Evolutionary conservation across 345 rosid species (phyloP).

Genomic region (Mercurialis annua): DNA sequence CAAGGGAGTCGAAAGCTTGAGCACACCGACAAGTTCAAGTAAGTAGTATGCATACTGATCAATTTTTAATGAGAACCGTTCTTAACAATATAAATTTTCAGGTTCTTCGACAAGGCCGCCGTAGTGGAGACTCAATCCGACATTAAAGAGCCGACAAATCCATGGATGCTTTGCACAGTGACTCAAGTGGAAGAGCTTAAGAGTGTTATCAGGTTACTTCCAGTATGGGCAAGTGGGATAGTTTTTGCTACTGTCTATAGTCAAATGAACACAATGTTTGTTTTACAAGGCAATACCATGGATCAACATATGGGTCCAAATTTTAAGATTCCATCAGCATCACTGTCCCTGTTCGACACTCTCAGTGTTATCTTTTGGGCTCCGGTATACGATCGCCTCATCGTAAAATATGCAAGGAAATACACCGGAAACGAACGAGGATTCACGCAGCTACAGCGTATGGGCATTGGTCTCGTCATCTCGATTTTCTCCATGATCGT

Average conservation of each 20-base stretch:
- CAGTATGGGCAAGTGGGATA: slow-evolving; percentile 89
- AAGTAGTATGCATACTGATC: slow-evolving; percentile 17
- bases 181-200: slow-evolving; percentile 96
- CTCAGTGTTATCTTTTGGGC: slow-evolving; percentile 89
- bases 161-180: slow-evolving; percentile 84
- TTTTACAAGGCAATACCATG: slow-evolving; percentile 87
- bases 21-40: slow-evolving; percentile 66
- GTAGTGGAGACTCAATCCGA: slow-evolving; percentile 62
- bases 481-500: slow-evolving; percentile 68
- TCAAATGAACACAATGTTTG: slow-evolving; percentile 94
- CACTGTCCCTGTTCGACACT: slow-evolving; percentile 79
- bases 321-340: slow-evolving; percentile 86
- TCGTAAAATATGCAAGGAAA: slow-evolving; percentile 59
- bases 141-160: slow-evolving; percentile 41
- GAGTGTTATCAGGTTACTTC: slow-evolving; percentile 67
- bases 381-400: slow-evolving; percentile 66
- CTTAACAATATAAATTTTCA: slow-evolving; percentile 20
- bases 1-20: slow-evolving; percentile 80
- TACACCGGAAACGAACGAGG: slow-evolving; percentile 74
- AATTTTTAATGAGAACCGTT: background rate
- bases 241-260: slow-evolving; percentile 73
- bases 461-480: slow-evolving; percentile 83
- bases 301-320: slow-evolving; percentile 79
- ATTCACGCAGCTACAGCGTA: slow-evolving; percentile 90
- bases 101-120: slow-evolving; percentile 94